Evolutionary conservation across 306 rosid species (phyloP).

Genomic region (Sophora flavescens): DNA sequence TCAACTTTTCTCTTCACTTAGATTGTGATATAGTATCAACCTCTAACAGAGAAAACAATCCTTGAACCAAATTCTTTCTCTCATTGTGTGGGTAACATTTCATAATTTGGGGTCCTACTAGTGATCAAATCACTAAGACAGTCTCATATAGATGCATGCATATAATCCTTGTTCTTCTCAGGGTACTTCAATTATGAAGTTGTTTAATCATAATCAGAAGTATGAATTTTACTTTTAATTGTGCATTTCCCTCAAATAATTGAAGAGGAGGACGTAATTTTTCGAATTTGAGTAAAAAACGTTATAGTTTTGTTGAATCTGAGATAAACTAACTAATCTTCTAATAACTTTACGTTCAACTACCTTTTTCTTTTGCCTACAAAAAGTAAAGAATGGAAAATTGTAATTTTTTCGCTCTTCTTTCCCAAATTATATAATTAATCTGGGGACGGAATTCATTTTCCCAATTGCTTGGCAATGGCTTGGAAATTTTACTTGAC

Average conservation of each 20-base stretch:
- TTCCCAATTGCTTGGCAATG: background rate
- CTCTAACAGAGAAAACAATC: constrained; percentile 47
- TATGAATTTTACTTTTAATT: background rate
- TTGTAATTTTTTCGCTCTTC: background rate
- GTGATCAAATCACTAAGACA: constrained; percentile 43
- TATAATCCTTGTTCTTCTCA: constrained; percentile 12
- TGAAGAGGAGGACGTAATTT: background rate
- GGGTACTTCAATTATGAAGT: constrained; percentile 15
- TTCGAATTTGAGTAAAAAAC: background rate
- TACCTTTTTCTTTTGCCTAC: background rate
- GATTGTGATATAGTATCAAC: constrained; percentile 50
- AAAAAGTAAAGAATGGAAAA: too few species aligned
- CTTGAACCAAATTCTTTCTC: constrained; percentile 39
- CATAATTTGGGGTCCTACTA: constrained; percentile 53
- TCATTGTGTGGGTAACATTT: constrained; percentile 46
- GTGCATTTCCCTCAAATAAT: background rate
- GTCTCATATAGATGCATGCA: constrained; percentile 52
- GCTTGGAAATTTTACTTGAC: background rate
- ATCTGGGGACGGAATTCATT: background rate
- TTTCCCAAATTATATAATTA: background rate
- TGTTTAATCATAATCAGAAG: constrained; percentile 32
- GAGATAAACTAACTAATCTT: background rate
- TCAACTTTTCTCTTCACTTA: constrained; percentile 36
- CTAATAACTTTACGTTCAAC: background rate
- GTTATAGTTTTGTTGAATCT: background rate